Evolutionary conservation across 805 yeast species (phyloP).

Genomic region (Metschnikowia colocasiae): DNA sequence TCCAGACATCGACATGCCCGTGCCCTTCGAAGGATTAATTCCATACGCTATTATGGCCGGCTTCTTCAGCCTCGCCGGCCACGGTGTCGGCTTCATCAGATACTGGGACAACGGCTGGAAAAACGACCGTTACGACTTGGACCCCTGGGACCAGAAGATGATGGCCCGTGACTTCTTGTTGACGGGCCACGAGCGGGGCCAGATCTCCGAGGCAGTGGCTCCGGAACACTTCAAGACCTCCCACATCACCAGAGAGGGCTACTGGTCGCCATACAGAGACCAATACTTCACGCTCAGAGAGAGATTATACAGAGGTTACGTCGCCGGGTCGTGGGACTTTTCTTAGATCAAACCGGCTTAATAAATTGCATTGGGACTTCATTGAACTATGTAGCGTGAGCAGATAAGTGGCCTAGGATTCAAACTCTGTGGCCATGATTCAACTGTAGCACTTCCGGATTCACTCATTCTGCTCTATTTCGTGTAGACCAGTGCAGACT

Average conservation of each 20-base stretch:
- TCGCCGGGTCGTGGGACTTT: constrained; percentile 44
- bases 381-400: too few relatives aligned
- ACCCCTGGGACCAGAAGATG: constrained; percentile 42
- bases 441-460: too few relatives aligned
- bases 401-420: too few relatives aligned
- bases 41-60: constrained; percentile 46
- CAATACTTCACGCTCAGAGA: constrained; percentile 45
- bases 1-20: constrained; percentile 33
- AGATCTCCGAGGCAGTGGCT: constrained; percentile 61
- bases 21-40: constrained; percentile 46
- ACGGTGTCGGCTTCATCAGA: constrained; percentile 42
- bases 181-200: constrained; percentile 73
- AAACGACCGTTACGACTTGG: constrained; percentile 43
- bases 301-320: constrained; percentile 45
- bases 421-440: too few relatives aligned
- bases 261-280: constrained; percentile 46
- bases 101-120: constrained; percentile 51
- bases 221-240: constrained; percentile 78
- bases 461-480: too few relatives aligned
- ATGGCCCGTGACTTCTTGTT: constrained; percentile 74
- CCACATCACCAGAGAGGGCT: constrained; percentile 32
- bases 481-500: too few relatives aligned
- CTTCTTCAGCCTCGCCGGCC: constrained; percentile 44
- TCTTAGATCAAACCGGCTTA: constrained; percentile 13
- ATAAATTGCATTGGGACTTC: constrained; percentile 2